A percentile compares a stretch with the other conserved stretches of the same genome.
Conservation (phyloP, 768 basidiomycete genomes). For the Paxillus ammoniavirescens region DNA sequence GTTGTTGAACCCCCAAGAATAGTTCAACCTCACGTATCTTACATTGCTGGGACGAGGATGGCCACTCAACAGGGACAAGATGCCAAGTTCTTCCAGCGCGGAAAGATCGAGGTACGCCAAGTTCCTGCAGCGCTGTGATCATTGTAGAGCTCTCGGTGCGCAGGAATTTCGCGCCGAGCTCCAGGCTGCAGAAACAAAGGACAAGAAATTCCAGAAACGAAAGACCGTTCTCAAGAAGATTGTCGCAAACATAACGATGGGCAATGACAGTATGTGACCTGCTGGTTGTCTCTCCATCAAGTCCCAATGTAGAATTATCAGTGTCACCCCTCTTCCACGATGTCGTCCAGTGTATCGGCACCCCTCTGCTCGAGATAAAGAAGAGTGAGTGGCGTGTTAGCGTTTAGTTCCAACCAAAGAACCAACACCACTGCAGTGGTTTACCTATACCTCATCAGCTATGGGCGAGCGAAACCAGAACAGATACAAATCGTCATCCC, state of each 20-base stretch:
- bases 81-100: conserved; percentile 89
- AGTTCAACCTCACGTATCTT: background rate
- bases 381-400: conserved; percentile 69
- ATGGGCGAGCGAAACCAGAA: conserved; percentile 90
- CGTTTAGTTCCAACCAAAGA: background rate
- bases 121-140: conserved; percentile 8
- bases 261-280: conserved; percentile 85
- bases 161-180: conserved; percentile 91
- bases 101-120: conserved; percentile 78
- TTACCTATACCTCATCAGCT: conserved; percentile 95
- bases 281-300: conserved; percentile 8
- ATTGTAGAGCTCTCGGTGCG: conserved; percentile 12
- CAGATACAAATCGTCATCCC: conserved; percentile 90
- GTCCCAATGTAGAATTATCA: conserved; percentile 33
- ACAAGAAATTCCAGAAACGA: conserved; percentile 93
- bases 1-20: background rate
- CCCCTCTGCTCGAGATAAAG: conserved; percentile 95
- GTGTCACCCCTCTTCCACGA: conserved; percentile 96
- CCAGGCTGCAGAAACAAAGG: conserved; percentile 88
- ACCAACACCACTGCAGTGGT: conserved; percentile 63
- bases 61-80: conserved; percentile 69
- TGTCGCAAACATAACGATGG: conserved; percentile 99
- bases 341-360: conserved; percentile 92
- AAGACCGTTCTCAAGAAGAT: conserved; percentile 97
- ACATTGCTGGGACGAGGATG: conserved; percentile 29